These are phyloP conservation scores for Eucalyptus pauciflora DNA, from an alignment of 345 rosid species.

Conservation along the genomic window DNA sequence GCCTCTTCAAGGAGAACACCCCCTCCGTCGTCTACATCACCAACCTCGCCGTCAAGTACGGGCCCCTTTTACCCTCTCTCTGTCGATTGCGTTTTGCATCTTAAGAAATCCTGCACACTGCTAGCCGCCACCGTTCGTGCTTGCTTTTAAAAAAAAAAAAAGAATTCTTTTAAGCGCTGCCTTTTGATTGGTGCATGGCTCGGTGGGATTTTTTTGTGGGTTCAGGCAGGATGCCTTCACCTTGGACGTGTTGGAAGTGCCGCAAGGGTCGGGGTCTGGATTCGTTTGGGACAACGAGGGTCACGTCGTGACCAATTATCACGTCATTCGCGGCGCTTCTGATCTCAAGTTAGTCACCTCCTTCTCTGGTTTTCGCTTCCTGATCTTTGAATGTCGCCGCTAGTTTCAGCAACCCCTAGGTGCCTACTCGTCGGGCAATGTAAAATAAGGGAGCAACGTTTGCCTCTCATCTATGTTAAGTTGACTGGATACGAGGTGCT, in stretches of 20 bases:
- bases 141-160: neutral
- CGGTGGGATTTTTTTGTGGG: neutral
- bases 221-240: conserved; percentile 92
- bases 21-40: conserved; percentile 97
- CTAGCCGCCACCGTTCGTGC: neutral
- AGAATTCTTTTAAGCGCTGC: neutral
- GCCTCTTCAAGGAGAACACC: conserved; percentile 86
- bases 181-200: neutral
- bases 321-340: conserved; percentile 95
- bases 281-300: conserved; percentile 89
- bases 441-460: neutral
- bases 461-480: neutral
- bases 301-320: conserved; percentile 86
- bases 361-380: neutral
- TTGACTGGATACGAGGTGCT: neutral
- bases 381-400: neutral
- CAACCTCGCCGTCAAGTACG: conserved; percentile 73
- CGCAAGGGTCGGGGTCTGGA: conserved; percentile 96
- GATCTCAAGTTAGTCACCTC: conserved; percentile 62
- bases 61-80: neutral
- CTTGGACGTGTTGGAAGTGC: conserved; percentile 89
- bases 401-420: neutral
- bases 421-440: neutral
- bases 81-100: neutral
- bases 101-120: neutral